Evolutionary conservation across 1,284 basidiomycete genomes (phyloP).

Genomic region (Tilletia indica): DNA sequence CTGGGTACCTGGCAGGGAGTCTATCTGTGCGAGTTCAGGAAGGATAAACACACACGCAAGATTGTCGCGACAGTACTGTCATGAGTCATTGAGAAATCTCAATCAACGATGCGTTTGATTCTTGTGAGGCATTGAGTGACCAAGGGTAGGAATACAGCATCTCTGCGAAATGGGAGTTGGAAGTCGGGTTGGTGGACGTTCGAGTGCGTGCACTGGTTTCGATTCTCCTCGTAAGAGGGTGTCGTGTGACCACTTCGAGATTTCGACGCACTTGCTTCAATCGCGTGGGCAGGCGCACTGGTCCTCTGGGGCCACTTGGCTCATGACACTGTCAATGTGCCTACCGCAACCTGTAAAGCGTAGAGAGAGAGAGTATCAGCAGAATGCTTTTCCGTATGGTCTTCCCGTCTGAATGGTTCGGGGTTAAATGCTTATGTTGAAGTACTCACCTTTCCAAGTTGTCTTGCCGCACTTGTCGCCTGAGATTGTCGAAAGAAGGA

Average conservation of each 20-base stretch:
- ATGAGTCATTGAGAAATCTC: constrained; percentile 16
- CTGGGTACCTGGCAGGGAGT: constrained; percentile 87
- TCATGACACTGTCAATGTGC: constrained; percentile 30
- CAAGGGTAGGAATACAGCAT: background rate
- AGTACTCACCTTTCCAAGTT: constrained; percentile 27
- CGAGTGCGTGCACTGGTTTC: no score
- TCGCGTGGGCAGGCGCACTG: constrained; percentile 7
- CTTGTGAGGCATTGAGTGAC: background rate
- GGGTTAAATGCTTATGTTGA: no score
- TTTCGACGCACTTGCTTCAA: background rate
- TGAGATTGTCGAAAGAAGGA: background rate
- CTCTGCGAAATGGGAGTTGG: background rate
- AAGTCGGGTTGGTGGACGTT: background rate
- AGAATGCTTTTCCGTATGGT: no score
- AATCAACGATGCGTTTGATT: background rate
- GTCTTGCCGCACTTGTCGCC: constrained; percentile 45
- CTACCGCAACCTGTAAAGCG: constrained; percentile 29
- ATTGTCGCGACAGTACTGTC: constrained; percentile 78
- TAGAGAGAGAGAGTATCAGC: background rate
- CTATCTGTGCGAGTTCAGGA: constrained; percentile 71
- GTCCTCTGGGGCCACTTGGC: background rate
- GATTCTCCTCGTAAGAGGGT: background rate
- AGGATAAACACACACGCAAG: constrained; percentile 66
- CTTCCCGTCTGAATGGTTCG: no score
- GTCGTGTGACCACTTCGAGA: constrained; percentile 9